These are phyloP conservation scores for Eustoma russellianum DNA, from an alignment of 257 asterid species.

Conservation along the genomic window DNA sequence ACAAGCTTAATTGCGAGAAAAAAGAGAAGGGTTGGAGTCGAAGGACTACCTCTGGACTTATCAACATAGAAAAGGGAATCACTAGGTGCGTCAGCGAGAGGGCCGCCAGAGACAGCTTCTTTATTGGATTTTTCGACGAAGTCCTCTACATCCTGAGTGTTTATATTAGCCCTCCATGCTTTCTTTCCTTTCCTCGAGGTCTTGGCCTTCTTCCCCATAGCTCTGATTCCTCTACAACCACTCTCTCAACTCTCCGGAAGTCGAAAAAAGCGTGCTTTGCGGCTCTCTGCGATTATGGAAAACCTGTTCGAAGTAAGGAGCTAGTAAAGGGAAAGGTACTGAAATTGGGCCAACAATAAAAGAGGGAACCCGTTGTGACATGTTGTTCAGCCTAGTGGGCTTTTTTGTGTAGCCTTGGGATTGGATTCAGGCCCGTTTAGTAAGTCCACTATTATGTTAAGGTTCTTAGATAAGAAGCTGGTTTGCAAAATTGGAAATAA, in stretches of 20 bases:
- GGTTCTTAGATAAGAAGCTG: no score
- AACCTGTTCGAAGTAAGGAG: no score
- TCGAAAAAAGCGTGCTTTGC: no score
- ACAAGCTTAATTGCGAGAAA: neutral
- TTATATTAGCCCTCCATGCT: constrained; percentile 95
- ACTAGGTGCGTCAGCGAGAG: constrained; percentile 61
- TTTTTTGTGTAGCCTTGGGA: no score
- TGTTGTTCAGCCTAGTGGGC: no score
- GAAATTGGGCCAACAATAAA: no score
- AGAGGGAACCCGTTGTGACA: no score
- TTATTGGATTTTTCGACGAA: constrained; percentile 76
- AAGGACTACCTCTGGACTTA: constrained; percentile 59
- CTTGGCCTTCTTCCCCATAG: constrained; percentile 80
- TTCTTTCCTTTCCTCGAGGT: constrained; percentile 91
- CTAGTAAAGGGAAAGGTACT: no score
- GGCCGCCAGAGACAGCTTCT: constrained; percentile 92
- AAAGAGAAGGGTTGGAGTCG: neutral
- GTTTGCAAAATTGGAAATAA: no score
- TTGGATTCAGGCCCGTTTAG: no score
- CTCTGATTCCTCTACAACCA: neutral
- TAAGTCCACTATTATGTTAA: no score
- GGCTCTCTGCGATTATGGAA: neutral
- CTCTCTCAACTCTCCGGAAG: neutral
- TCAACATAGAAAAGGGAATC: constrained; percentile 73
- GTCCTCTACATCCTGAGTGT: constrained; percentile 79